phyloP scores from a whole-genome alignment of 371 early-diverging fungal genomes.

The Cokeromyces recurvatus region DNA sequence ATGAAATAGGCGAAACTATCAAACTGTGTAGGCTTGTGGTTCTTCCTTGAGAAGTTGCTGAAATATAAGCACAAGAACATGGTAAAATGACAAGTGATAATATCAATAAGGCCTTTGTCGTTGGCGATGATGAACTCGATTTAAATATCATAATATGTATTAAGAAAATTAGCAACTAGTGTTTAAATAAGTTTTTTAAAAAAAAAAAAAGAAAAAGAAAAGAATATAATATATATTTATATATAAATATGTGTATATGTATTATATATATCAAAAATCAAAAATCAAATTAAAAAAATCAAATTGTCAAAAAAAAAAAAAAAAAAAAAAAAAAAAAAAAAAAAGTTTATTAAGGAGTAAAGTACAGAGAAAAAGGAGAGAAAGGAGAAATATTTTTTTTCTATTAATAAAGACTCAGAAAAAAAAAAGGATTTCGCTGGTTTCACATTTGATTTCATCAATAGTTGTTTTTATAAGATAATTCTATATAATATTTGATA shows the following conservation, averaged over 20 bases:
- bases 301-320: conserved; percentile 3
- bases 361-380: too few species aligned
- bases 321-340: conserved; percentile 2
- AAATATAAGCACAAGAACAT: not conserved
- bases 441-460: too few species aligned
- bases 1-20: too few species aligned
- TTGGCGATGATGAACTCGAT: too few species aligned
- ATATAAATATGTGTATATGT: too few species aligned
- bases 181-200: too few species aligned
- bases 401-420: too few species aligned
- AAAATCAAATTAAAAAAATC: conserved; percentile 2
- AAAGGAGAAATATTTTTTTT: too few species aligned
- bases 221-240: not conserved
- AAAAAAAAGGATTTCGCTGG: too few species aligned
- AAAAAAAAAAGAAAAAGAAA: conserved; percentile 1
- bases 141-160: not conserved
- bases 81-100: not conserved
- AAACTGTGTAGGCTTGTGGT: too few species aligned
- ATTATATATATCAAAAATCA: not conserved
- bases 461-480: conserved; percentile 14
- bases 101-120: not conserved
- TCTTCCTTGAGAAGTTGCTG: too few species aligned
- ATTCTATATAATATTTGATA: conserved; percentile 16
- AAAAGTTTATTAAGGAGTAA: conserved; percentile 14
- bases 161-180: too few species aligned